Percentiles rank a stretch among this genome's conserved stretches.
Conservation (phyloP, 208 protist species). For the Leptomonas seymouri region DNA sequence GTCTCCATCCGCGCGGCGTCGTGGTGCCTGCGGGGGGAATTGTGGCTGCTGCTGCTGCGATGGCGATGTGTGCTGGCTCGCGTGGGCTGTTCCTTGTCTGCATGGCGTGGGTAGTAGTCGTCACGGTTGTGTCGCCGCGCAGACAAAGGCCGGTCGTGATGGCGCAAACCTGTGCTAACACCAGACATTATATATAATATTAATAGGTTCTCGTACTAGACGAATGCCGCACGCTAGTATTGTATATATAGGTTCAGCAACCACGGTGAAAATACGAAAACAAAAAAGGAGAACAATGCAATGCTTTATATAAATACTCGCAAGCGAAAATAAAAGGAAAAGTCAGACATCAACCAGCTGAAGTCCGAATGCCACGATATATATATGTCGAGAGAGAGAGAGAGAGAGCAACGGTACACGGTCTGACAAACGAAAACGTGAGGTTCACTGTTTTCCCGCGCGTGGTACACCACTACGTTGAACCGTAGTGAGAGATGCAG, state of each 20-base stretch:
- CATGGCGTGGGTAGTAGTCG: conserved; percentile 5
- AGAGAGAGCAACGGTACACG: no score
- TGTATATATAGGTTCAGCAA: no score
- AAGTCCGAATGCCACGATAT: background rate
- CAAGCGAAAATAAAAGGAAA: background rate
- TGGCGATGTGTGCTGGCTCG: conserved; percentile 24
- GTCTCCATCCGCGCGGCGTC: background rate
- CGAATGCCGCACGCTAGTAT: no score
- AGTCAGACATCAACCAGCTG: background rate
- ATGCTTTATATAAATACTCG: no score
- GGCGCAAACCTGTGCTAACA: conserved; percentile 12
- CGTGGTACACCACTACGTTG: no score
- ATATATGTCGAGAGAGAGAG: no score
- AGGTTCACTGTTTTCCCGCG: no score
- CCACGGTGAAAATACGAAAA: no score
- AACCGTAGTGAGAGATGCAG: background rate
- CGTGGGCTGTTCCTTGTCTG: background rate
- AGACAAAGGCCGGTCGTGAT: conserved; percentile 17
- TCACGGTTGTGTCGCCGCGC: conserved; percentile 18
- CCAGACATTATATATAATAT: conserved; percentile 14
- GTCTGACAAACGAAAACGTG: no score
- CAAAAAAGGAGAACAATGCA: no score
- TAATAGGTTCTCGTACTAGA: no score
- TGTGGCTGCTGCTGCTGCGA: conserved; percentile 22
- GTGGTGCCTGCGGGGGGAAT: conserved; percentile 12